phyloP scores from a whole-genome alignment of 1,284 basidiomycete species.

The Athelia sp. region DNA sequence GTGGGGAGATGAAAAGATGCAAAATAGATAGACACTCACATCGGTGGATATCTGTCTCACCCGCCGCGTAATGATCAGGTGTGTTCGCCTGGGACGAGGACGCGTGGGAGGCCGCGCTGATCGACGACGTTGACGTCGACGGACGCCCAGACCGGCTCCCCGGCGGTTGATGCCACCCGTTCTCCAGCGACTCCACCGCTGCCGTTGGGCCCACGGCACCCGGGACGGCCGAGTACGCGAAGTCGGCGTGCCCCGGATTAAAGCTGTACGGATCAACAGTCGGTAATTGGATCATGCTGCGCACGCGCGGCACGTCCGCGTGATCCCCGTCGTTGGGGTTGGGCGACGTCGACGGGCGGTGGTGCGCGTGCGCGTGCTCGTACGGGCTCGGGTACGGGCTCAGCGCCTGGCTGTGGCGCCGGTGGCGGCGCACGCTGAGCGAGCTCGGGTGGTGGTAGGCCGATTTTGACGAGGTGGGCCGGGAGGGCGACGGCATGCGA shows the following conservation, averaged over 20 bases:
- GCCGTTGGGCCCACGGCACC: slow-evolving; percentile 31
- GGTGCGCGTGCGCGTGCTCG: slow-evolving; percentile 49
- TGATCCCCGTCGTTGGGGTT: slow-evolving; percentile 57
- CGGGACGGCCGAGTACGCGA: slow-evolving; percentile 66
- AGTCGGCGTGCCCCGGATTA: slow-evolving; percentile 61
- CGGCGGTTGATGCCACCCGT: slow-evolving; percentile 26
- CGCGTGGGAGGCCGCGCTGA: slow-evolving; percentile 61
- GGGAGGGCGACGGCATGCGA: slow-evolving; percentile 53
- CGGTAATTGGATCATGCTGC: slow-evolving; percentile 75
- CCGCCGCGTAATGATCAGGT: slow-evolving; percentile 59
- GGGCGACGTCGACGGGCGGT: slow-evolving; percentile 66
- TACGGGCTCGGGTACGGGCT: slow-evolving; percentile 79
- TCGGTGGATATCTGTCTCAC: slow-evolving; percentile 69
- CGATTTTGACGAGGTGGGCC: slow-evolving; percentile 59
- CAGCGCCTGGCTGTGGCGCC: slow-evolving; percentile 78
- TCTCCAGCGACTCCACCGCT: slow-evolving; percentile 42
- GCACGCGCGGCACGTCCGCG: slow-evolving; percentile 55
- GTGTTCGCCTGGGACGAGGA: slow-evolving; percentile 70
- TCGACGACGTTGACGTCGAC: slow-evolving; percentile 68
- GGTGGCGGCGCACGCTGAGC: slow-evolving; percentile 60
- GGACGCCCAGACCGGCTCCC: slow-evolving; percentile 49
- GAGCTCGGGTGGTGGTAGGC: slow-evolving; percentile 43
- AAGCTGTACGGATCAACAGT: slow-evolving; percentile 65
- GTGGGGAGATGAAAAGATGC: slow-evolving; percentile 7
- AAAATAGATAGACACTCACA: slow-evolving; percentile 53